Evolutionary conservation across 1,284 basidiomycete species (phyloP).

Genomic region (Puccinia horiana): DNA sequence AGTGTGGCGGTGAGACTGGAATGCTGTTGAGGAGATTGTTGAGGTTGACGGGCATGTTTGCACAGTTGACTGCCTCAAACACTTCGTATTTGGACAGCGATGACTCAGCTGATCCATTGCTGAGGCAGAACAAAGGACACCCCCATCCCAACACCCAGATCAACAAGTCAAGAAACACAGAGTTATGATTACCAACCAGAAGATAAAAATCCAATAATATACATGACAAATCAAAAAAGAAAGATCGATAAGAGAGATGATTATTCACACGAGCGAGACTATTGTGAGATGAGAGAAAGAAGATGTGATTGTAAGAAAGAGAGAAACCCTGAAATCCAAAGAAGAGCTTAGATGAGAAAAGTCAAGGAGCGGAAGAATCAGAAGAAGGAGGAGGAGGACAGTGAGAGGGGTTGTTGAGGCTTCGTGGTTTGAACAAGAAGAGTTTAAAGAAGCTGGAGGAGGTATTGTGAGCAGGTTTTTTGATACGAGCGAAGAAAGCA

Average conservation of each 20-base stretch:
- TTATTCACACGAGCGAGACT: too few species aligned
- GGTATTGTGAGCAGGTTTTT: not conserved
- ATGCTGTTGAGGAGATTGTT: slow-evolving; percentile 16
- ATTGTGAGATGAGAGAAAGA: not conserved
- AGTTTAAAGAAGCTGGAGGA: not conserved
- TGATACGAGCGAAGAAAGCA: not conserved
- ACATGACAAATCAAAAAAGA: too few species aligned
- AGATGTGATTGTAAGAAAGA: not conserved
- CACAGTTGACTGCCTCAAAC: too few species aligned
- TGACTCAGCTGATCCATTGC: too few species aligned
- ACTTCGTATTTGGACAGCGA: too few species aligned
- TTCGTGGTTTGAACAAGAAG: not conserved
- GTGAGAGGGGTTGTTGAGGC: not conserved
- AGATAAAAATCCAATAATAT: too few species aligned
- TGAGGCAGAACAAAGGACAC: too few species aligned
- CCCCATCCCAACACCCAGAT: too few species aligned
- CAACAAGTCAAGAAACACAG: too few species aligned
- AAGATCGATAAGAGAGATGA: too few species aligned
- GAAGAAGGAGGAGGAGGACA: not conserved
- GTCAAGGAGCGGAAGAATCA: not conserved
- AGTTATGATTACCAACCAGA: too few species aligned
- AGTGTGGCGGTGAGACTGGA: slow-evolving; percentile 27
- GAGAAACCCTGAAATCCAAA: too few species aligned
- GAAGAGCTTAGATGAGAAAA: not conserved
- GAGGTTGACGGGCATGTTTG: slow-evolving; percentile 8